These are phyloP conservation scores for Trichophyton rubrum DNA, from an alignment of 2,329 filamentous ascomycete species.

Conservation along the genomic window DNA sequence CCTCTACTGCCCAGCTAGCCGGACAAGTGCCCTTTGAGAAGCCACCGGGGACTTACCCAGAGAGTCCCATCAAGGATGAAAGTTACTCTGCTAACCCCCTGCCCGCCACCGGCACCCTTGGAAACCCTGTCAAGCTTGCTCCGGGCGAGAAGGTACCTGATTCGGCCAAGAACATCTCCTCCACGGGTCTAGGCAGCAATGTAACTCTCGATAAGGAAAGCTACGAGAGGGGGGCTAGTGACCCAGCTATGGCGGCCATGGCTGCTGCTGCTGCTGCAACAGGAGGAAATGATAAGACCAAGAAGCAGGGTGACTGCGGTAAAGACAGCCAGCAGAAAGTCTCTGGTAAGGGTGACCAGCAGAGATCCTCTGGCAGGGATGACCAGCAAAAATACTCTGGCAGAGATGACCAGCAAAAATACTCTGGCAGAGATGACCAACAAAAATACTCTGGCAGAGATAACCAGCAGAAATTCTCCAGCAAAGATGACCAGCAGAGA, in stretches of 20 bases:
- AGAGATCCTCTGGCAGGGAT: constrained; percentile 16
- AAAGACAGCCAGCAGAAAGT: too few species aligned
- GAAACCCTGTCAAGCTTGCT: constrained; percentile 68
- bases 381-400: constrained; percentile 21
- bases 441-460: too few species aligned
- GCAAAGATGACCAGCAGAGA: too few species aligned
- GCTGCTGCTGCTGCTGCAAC: constrained; percentile 14
- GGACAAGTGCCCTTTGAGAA: constrained; percentile 52
- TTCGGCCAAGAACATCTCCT: too few species aligned
- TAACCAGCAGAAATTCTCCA: too few species aligned
- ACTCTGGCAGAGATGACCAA: too few species aligned
- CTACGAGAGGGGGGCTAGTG: constrained; percentile 61
- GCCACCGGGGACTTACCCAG: constrained; percentile 57
- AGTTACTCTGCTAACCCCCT: constrained; percentile 43
- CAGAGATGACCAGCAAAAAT: too few species aligned
- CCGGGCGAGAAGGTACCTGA: constrained; percentile 70
- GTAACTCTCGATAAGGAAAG: constrained; percentile 63
- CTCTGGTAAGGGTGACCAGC: too few species aligned
- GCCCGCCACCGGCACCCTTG: constrained; percentile 46
- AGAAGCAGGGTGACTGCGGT: too few species aligned
- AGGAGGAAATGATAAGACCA: too few species aligned
- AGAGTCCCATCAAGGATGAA: constrained; percentile 48
- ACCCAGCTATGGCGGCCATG: constrained; percentile 17
- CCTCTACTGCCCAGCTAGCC: constrained; percentile 58
- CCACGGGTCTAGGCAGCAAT: not conserved